These are phyloP conservation scores for Pseudocercospora macadamiae DNA, from an alignment of 2,329 filamentous ascomycete genomes.

Conservation along the genomic window DNA sequence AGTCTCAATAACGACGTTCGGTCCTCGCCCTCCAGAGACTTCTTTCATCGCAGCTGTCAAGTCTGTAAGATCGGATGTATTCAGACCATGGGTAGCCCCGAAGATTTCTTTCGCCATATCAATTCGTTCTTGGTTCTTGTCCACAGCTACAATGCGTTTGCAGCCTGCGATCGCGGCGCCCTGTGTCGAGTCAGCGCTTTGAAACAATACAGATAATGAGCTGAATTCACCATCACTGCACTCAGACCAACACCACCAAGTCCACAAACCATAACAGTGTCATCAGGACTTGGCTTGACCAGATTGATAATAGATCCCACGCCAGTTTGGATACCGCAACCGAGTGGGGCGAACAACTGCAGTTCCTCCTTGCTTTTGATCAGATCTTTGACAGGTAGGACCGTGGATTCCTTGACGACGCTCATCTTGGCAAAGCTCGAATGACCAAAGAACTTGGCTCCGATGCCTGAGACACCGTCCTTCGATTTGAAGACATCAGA, in stretches of 20 bases:
- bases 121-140: conserved; percentile 39
- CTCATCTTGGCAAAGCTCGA: conserved; percentile 30
- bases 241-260: conserved; percentile 33
- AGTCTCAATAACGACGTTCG: conserved; percentile 49
- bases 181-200: conserved; percentile 19
- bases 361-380: conserved; percentile 29
- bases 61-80: conserved; percentile 35
- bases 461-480: conserved; percentile 16
- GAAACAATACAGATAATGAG: not conserved
- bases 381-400: conserved; percentile 28
- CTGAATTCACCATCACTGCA: conserved; percentile 41
- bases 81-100: conserved; percentile 45
- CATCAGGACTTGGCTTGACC: conserved; percentile 26
- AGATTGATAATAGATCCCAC: conserved; percentile 32
- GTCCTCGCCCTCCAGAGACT: conserved; percentile 39
- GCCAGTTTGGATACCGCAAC: conserved; percentile 36
- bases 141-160: conserved; percentile 44
- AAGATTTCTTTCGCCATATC: conserved; percentile 40
- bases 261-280: conserved; percentile 30
- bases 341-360: conserved; percentile 30
- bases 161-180: conserved; percentile 32
- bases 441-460: conserved; percentile 34
- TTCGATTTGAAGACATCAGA: conserved; percentile 25
- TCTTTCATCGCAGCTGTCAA: conserved; percentile 38
- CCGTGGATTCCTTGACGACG: conserved; percentile 29